Evolutionary conservation across 2,329 filamentous ascomycete species (phyloP).

Genomic region (Alternaria angustiovoidea): DNA sequence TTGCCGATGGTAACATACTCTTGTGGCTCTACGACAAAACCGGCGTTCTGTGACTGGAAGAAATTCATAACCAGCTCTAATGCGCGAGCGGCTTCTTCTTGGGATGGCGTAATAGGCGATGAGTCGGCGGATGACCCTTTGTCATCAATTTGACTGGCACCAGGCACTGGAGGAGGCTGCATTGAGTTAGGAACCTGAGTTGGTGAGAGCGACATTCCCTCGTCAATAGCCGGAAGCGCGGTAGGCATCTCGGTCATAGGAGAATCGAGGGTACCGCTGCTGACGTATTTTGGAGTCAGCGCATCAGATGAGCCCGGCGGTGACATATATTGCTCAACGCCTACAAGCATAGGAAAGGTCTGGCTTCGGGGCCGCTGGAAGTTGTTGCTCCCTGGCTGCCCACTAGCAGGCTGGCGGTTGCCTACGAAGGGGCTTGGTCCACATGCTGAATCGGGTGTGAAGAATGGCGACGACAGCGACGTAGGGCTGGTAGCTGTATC

Average conservation of each 20-base stretch:
- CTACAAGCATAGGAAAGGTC: conserved; percentile 76
- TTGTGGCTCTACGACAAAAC: conserved; percentile 76
- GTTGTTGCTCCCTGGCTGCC: conserved; percentile 59
- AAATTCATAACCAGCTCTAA: conserved; percentile 83
- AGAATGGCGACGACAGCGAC: conserved; percentile 76
- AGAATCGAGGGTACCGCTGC: conserved; percentile 59
- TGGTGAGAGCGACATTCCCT: conserved; percentile 49
- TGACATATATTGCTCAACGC: conserved; percentile 67
- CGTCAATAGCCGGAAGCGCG: conserved; percentile 52
- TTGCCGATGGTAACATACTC: conserved; percentile 82
- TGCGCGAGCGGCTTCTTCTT: conserved; percentile 85
- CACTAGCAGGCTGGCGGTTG: conserved; percentile 58
- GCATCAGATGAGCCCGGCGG: conserved; percentile 61
- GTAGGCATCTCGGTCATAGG: conserved; percentile 58
- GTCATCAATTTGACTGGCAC: conserved; percentile 39
- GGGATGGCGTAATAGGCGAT: conserved; percentile 70
- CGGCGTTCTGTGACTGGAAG: conserved; percentile 74
- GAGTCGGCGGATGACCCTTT: conserved; percentile 29
- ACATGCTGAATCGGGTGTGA: conserved; percentile 76
- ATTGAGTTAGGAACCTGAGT: conserved; percentile 52
- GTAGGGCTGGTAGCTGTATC: conserved; percentile 75
- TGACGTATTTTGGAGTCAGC: conserved; percentile 62
- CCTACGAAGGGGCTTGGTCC: conserved; percentile 68
- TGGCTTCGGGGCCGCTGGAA: conserved; percentile 84
- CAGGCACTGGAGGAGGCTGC: conserved; percentile 57